phyloP scores from a whole-genome alignment of 2,329 filamentous ascomycete species.

The Nemania serpens region DNA sequence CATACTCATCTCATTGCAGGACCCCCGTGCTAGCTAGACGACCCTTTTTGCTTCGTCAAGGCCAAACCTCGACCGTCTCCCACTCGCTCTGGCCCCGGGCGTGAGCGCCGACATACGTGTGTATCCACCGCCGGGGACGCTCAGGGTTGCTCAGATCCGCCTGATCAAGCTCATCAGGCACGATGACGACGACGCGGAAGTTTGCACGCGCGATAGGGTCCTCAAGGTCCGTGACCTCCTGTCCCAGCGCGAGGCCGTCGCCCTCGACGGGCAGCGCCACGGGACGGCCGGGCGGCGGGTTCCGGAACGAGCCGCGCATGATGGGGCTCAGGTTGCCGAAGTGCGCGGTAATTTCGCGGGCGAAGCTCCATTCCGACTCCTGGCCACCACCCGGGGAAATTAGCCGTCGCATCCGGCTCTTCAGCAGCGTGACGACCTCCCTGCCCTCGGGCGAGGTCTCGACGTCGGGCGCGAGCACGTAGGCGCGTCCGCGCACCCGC shows the following conservation, averaged over 20 bases:
- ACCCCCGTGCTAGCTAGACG: neutral
- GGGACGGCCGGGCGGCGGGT: constrained; percentile 69
- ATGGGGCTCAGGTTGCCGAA: constrained; percentile 86
- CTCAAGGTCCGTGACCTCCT: constrained; percentile 71
- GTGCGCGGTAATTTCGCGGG: constrained; percentile 77
- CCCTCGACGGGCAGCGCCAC: constrained; percentile 54
- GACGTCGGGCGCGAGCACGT: constrained; percentile 71
- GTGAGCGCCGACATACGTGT: constrained; percentile 58
- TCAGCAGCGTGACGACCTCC: constrained; percentile 64
- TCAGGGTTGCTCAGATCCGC: constrained; percentile 72
- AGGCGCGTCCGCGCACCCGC: constrained; percentile 78
- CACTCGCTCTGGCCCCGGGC: constrained; percentile 53
- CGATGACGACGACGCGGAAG: constrained; percentile 83
- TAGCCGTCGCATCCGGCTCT: constrained; percentile 62
- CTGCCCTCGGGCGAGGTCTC: constrained; percentile 55
- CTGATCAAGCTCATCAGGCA: constrained; percentile 76
- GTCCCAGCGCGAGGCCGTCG: constrained; percentile 53
- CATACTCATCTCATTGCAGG: neutral
- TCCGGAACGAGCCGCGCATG: constrained; percentile 78
- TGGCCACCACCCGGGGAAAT: neutral
- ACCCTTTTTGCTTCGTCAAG: constrained; percentile 43
- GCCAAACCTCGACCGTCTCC: constrained; percentile 74
- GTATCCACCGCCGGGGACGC: constrained; percentile 67
- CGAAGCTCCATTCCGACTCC: constrained; percentile 72
- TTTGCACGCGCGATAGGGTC: constrained; percentile 73